phyloP scores from a whole-genome alignment of 2,329 filamentous ascomycete genomes.

The Colletotrichum neosansevieriae region DNA sequence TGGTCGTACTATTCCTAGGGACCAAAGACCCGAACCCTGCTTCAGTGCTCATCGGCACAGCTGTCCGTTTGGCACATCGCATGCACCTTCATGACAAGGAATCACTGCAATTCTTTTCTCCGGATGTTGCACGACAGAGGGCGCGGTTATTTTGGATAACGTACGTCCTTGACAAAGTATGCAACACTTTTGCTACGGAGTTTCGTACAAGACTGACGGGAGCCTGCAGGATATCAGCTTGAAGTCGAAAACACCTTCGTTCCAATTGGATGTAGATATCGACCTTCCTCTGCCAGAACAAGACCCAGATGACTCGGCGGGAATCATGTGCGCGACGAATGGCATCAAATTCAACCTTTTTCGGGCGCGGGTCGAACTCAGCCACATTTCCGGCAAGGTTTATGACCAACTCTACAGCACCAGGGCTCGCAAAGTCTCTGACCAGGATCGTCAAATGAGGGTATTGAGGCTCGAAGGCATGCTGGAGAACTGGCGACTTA shows the following conservation, averaged over 20 bases:
- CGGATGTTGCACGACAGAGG: slow-evolving; percentile 50
- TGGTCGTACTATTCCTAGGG: slow-evolving; percentile 54
- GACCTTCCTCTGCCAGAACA: slow-evolving; percentile 53
- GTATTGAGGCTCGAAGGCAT: slow-evolving; percentile 47
- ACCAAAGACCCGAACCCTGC: slow-evolving; percentile 53
- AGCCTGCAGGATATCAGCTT: slow-evolving; percentile 51
- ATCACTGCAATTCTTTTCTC: slow-evolving; percentile 42
- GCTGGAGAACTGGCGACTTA: slow-evolving; percentile 52
- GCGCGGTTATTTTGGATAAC: slow-evolving; percentile 56
- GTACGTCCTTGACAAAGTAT: slow-evolving; percentile 55
- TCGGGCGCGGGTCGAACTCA: slow-evolving; percentile 54
- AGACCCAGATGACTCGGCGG: slow-evolving; percentile 47
- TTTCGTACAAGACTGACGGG: neutral
- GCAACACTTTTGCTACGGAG: neutral
- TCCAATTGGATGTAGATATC: slow-evolving; percentile 55
- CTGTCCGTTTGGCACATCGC: slow-evolving; percentile 53
- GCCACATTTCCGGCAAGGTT: slow-evolving; percentile 55
- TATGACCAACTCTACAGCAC: slow-evolving; percentile 53
- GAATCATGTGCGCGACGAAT: slow-evolving; percentile 51
- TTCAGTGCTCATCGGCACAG: slow-evolving; percentile 53
- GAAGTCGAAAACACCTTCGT: slow-evolving; percentile 51
- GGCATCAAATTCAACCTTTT: slow-evolving; percentile 53
- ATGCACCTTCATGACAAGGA: slow-evolving; percentile 51
- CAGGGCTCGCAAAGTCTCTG: slow-evolving; percentile 42
- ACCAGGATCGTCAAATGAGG: slow-evolving; percentile 47